A percentile compares a stretch with the other conserved stretches of the same genome.
Conservation (phyloP, 108 stramenopile species). For the Pseudonitzschia multiseries region DNA sequence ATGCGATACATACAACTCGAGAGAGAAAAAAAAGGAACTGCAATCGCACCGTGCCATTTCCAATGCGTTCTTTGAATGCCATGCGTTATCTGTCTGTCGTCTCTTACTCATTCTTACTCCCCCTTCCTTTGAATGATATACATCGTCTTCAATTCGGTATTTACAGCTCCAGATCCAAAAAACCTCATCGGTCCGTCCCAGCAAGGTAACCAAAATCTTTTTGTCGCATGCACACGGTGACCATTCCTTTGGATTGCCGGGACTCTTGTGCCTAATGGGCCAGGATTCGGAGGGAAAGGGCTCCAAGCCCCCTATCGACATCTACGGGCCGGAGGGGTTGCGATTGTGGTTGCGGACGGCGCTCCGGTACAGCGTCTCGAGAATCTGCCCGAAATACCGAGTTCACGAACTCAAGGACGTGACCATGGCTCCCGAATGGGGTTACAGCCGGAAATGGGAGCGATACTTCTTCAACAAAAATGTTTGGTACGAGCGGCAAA, state of each 20-base stretch:
- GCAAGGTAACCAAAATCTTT: conserved; percentile 89
- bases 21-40: too few species aligned
- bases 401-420: conserved; percentile 94
- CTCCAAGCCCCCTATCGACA: conserved; percentile 67
- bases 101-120: not conserved
- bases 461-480: conserved; percentile 48
- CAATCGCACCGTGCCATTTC: too few species aligned
- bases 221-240: conserved; percentile 94
- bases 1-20: too few species aligned
- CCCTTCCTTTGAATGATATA: not conserved
- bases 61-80: too few species aligned
- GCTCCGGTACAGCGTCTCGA: conserved; percentile 82
- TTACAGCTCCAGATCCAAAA: conserved; percentile 49
- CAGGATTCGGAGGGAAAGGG: conserved; percentile 53
- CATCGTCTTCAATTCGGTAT: too few species aligned
- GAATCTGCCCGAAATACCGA: conserved; percentile 84
- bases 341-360: conserved; percentile 85
- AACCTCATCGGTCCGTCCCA: conserved; percentile 64
- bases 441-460: conserved; percentile 37
- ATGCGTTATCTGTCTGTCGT: not conserved
- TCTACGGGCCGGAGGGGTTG: conserved; percentile 94
- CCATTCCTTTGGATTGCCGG: conserved; percentile 92
- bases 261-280: conserved; percentile 92
- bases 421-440: conserved; percentile 91
- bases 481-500: conserved; percentile 24